Evolutionary conservation across 345 rosid genomes (phyloP), one percentile per base, ranked within the genome.

Genomic region (Cochlearia excelsa): DNA sequence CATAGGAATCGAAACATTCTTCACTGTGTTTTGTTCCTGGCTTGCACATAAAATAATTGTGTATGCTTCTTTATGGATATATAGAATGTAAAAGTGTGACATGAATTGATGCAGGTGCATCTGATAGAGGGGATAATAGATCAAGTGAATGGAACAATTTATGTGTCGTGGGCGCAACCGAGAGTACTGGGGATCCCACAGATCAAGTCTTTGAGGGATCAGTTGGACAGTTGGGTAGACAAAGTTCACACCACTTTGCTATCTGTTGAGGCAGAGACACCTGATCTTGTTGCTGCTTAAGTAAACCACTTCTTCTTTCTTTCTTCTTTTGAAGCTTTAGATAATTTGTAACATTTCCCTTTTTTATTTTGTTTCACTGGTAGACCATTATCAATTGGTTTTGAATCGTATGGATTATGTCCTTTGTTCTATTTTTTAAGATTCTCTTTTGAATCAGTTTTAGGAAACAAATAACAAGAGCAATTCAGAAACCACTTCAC

Each of bases 111-210:
- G 51, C 86, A 94, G 99, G 99, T 90, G 77, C 99, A 79, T 80
- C 89, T 94, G 54, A 85, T 94, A 1, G 96, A 94, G 79, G 99
- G 99, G 5, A 85, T 94, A 48, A 79, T 94, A 23, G 97, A 94
- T 78, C 95, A 94, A 86, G 99, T 94, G 38, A 86, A 87, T 65
- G 95, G 96, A 61, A 85, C 87, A 3, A 89, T 94, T 9, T 77
- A 94, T 0, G 84, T 94, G 10, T 90, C 99, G 2, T 94, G 99
- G 99, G 99, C 92, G 49, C 99, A 94, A 72, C 99, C 99, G 1
- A 81, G 99, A 76, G 99, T 94, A 67, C 63, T 94, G 80, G 99
- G 96, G 57, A 94, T 86, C 46, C 76, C 87, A 29, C 99, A 94
- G 79, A 80, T 94, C 80, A 84, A 76, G 72, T 83, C 96, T 33